Evolutionary conservation across 2,329 filamentous ascomycete species (phyloP).

Genomic region (Berkeleyomyces rouxiae): DNA sequence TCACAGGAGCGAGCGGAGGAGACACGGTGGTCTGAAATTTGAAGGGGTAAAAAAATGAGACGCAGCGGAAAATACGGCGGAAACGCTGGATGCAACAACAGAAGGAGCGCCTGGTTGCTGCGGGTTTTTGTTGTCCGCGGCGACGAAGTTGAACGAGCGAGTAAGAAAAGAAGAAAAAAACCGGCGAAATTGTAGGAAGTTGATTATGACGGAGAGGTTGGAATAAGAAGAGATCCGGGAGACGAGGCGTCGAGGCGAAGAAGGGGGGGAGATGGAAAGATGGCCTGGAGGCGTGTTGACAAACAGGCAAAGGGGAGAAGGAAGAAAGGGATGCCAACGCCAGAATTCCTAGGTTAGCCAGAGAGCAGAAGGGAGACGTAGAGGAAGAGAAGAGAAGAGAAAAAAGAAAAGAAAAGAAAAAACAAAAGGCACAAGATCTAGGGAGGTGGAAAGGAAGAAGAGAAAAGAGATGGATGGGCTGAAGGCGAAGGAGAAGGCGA

Average conservation of each 20-base stretch:
- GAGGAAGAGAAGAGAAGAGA: conserved; percentile 1
- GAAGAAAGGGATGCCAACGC: conserved; percentile 12
- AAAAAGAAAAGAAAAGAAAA: not conserved
- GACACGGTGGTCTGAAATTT: not conserved
- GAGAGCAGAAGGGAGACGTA: not conserved
- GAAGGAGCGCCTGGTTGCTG: not conserved
- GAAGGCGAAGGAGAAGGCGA: not conserved
- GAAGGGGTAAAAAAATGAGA: not conserved
- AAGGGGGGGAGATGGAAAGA: not conserved
- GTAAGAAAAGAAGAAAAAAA: conserved; percentile 4
- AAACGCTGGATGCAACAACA: not conserved
- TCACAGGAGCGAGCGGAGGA: not conserved
- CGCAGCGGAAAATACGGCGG: not conserved
- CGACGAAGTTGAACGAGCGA: conserved; percentile 8
- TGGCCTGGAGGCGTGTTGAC: conserved; percentile 11
- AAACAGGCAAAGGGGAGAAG: conserved; percentile 8
- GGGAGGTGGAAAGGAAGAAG: not conserved
- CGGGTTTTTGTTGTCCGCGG: conserved; percentile 3
- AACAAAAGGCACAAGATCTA: not conserved
- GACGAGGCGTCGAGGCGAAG: not conserved
- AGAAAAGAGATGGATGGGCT: not conserved
- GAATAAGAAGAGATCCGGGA: not conserved
- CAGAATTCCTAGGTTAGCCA: conserved; percentile 13
- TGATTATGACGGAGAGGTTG: not conserved
- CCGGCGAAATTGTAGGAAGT: not conserved